Percentiles rank a stretch among this genome's conserved stretches.
Evolutionary conservation across 345 rosid species (phyloP).

Genomic region (Cardamine chenopodiifolia): DNA sequence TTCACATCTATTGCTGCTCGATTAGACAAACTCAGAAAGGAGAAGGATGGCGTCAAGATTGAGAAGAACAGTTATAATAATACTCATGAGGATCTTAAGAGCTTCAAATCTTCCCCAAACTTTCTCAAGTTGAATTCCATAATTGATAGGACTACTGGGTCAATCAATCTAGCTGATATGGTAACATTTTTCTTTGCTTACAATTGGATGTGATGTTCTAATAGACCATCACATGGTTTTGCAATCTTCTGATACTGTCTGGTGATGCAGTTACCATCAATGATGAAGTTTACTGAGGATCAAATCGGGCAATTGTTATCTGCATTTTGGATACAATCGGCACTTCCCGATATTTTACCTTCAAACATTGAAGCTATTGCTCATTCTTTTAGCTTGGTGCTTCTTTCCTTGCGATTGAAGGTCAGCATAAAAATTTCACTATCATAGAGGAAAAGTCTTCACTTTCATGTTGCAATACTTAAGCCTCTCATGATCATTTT

Average conservation of each 20-base stretch:
- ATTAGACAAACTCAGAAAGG: slow-evolving; percentile 84
- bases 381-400: slow-evolving; percentile 71
- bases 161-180: slow-evolving; percentile 52
- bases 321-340: slow-evolving; percentile 85
- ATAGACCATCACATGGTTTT: background rate
- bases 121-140: slow-evolving; percentile 71
- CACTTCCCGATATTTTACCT: slow-evolving; percentile 75
- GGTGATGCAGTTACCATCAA: slow-evolving; percentile 62
- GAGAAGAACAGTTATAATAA: slow-evolving; percentile 52
- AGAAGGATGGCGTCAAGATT: slow-evolving; percentile 58
- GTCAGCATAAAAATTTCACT: slow-evolving; percentile 42
- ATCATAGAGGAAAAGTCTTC: background rate
- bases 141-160: slow-evolving; percentile 59
- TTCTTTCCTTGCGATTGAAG: slow-evolving; percentile 75
- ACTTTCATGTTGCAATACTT: background rate
- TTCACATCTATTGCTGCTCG: slow-evolving; percentile 72
- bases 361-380: slow-evolving; percentile 90
- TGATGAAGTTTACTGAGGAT: slow-evolving; percentile 82
- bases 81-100: slow-evolving; percentile 53
- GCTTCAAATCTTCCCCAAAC: slow-evolving; percentile 63
- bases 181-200: slow-evolving; percentile 40
- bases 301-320: slow-evolving; percentile 85
- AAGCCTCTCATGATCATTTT: slow-evolving; percentile 16
- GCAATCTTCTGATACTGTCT: slow-evolving; percentile 26
- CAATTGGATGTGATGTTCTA: slow-evolving; percentile 9